phyloP scores from a whole-genome alignment of 2,329 filamentous ascomycete species.

The Pyricularia grisea region DNA sequence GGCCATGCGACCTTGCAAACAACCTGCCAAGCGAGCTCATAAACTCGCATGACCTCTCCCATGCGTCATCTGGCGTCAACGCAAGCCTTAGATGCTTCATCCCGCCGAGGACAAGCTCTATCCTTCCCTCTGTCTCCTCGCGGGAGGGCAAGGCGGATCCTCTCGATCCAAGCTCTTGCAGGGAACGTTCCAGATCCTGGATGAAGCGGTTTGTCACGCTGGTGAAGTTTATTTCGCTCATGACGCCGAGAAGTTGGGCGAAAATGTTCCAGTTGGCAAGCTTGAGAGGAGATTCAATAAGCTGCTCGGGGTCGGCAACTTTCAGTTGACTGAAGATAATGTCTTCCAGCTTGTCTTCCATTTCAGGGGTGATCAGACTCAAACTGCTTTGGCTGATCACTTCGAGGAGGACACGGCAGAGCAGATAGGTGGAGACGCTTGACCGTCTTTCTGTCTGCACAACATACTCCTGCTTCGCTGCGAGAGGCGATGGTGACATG shows the following conservation, averaged over 20 bases:
- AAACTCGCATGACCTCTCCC: constrained; percentile 84
- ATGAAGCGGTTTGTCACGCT: constrained; percentile 78
- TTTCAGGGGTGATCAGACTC: constrained; percentile 73
- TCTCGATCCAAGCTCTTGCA: constrained; percentile 67
- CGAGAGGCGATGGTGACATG: constrained; percentile 27
- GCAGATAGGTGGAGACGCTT: constrained; percentile 89
- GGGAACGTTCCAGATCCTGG: constrained; percentile 65
- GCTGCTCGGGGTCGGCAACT: constrained; percentile 73
- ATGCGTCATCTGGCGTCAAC: constrained; percentile 61
- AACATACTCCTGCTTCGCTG: constrained; percentile 59
- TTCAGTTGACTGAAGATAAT: constrained; percentile 97
- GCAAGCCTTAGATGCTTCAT: constrained; percentile 85
- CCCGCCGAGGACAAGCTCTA: constrained; percentile 78
- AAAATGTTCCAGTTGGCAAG: constrained; percentile 96
- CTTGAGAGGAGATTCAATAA: constrained; percentile 68
- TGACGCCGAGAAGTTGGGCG: constrained; percentile 83
- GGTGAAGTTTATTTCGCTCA: constrained; percentile 87
- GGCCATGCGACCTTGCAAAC: constrained; percentile 78
- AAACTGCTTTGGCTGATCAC: constrained; percentile 87
- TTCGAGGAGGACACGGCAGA: constrained; percentile 88
- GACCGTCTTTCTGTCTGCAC: constrained; percentile 79
- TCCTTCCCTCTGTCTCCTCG: constrained; percentile 66
- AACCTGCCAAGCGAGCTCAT: constrained; percentile 72
- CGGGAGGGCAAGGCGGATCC: constrained; percentile 46
- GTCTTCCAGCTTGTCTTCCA: constrained; percentile 87